Evolutionary conservation across 2,329 filamentous ascomycete species (phyloP).

Genomic region (Metarhizium humberi): DNA sequence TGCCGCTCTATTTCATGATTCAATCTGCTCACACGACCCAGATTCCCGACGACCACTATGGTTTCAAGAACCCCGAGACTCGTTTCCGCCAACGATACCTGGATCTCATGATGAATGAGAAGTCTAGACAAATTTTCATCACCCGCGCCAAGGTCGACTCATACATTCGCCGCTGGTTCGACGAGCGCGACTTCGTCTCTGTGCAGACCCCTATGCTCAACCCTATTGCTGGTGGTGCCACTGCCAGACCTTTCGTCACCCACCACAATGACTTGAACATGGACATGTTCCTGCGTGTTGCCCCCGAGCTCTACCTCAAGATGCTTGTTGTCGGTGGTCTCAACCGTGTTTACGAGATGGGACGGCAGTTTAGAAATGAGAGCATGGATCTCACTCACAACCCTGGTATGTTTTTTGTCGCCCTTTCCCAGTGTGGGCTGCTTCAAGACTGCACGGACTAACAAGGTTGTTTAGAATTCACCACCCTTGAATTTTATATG

Average conservation of each 20-base stretch:
- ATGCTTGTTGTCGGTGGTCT: slow-evolving; percentile 89
- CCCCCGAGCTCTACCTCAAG: slow-evolving; percentile 95
- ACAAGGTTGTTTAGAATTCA: slow-evolving; percentile 62
- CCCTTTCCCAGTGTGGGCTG: not conserved
- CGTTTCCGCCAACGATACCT: slow-evolving; percentile 89
- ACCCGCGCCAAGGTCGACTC: slow-evolving; percentile 80
- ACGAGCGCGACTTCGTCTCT: slow-evolving; percentile 80
- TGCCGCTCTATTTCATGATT: not conserved
- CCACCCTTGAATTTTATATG: slow-evolving; percentile 94
- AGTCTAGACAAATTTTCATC: slow-evolving; percentile 72
- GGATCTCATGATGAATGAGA: slow-evolving; percentile 94
- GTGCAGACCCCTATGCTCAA: slow-evolving; percentile 98
- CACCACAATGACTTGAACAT: slow-evolving; percentile 95
- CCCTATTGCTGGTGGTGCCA: slow-evolving; percentile 88
- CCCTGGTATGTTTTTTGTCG: slow-evolving; percentile 30
- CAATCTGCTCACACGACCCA: slow-evolving; percentile 1
- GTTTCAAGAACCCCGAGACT: slow-evolving; percentile 92
- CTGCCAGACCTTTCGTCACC: slow-evolving; percentile 85
- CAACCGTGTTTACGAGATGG: slow-evolving; percentile 91
- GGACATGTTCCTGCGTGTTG: slow-evolving; percentile 90
- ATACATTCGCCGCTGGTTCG: slow-evolving; percentile 83
- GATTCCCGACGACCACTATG: slow-evolving; percentile 76
- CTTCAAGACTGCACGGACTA: not conserved
- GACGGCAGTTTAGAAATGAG: slow-evolving; percentile 92
- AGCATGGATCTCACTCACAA: slow-evolving; percentile 72